Conservation (phyloP, 257 asterid genomes). For the Nemophila menziesii region DNA sequence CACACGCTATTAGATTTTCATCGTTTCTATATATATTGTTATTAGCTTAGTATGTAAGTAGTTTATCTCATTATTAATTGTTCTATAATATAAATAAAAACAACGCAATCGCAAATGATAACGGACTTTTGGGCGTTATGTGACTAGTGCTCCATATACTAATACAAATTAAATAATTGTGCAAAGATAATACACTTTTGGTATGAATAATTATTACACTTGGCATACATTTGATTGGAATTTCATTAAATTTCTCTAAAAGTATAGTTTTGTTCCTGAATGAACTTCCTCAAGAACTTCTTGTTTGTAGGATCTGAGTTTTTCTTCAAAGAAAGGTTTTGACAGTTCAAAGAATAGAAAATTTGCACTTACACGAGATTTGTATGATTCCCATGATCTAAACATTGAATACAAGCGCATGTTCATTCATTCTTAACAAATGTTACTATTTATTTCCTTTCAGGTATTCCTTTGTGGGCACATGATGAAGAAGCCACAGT, state of each 20-base stretch:
- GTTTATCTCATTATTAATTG: background rate
- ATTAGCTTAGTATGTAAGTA: too few species aligned
- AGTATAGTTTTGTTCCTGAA: background rate
- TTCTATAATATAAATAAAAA: too few species aligned
- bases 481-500: slow-evolving; percentile 56
- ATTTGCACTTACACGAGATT: slow-evolving; percentile 21
- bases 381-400: slow-evolving; percentile 8
- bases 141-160: background rate
- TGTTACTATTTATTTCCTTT: slow-evolving; percentile 8
- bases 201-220: background rate
- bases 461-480: slow-evolving; percentile 57
- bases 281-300: slow-evolving; percentile 4
- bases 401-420: slow-evolving; percentile 1
- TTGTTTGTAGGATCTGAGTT: slow-evolving; percentile 35
- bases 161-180: background rate
- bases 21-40: background rate
- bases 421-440: background rate
- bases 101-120: background rate
- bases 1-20: background rate
- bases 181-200: background rate
- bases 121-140: background rate
- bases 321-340: slow-evolving; percentile 32
- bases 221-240: background rate
- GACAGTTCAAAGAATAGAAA: slow-evolving; percentile 24
- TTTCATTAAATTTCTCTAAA: background rate